A percentile compares a stretch with the other conserved stretches of the same genome.
Conservation (phyloP, 176 grass and related monocot species). For the Pontederia paniculata region DNA sequence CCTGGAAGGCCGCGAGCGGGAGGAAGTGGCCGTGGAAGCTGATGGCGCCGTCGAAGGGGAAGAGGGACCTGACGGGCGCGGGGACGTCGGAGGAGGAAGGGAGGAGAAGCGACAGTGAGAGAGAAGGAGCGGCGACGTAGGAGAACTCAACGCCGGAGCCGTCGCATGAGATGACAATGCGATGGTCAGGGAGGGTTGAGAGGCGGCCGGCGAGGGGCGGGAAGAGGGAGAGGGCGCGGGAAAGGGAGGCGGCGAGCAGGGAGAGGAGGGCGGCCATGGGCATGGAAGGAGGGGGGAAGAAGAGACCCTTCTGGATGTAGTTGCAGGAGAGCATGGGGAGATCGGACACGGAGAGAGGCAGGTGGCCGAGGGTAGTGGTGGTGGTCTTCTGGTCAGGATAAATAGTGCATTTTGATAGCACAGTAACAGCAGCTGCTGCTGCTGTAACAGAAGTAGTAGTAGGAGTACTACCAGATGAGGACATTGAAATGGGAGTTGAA, state of each 20-base stretch:
- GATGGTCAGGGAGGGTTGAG: slow-evolving; percentile 1
- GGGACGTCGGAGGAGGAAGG: slow-evolving; percentile 7
- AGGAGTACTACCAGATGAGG: neutral
- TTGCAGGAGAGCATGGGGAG: slow-evolving; percentile 18
- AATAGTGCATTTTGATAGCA: slow-evolving; percentile 1
- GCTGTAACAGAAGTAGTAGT: neutral
- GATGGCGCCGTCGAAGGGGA: slow-evolving; percentile 12
- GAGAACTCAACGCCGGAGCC: slow-evolving; percentile 6
- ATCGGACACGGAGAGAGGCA: slow-evolving; percentile 7
- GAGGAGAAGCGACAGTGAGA: slow-evolving; percentile 1
- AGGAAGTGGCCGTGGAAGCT: slow-evolving; percentile 16
- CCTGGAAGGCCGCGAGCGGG: slow-evolving; percentile 12
- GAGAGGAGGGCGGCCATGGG: neutral
- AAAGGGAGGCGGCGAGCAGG: slow-evolving; percentile 13
- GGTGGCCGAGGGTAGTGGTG: neutral
- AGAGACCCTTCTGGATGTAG: slow-evolving; percentile 19
- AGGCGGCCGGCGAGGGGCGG: slow-evolving; percentile 13
- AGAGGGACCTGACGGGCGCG: neutral
- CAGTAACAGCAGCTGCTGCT: neutral
- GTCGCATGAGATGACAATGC: slow-evolving; percentile 8
- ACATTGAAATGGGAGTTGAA: neutral
- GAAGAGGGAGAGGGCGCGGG: slow-evolving; percentile 16
- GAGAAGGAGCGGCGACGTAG: neutral
- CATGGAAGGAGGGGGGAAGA: slow-evolving; percentile 3
- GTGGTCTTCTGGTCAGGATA: neutral